phyloP scores from a whole-genome alignment of 768 basidiomycete species.

The Lenzites betulinus region DNA sequence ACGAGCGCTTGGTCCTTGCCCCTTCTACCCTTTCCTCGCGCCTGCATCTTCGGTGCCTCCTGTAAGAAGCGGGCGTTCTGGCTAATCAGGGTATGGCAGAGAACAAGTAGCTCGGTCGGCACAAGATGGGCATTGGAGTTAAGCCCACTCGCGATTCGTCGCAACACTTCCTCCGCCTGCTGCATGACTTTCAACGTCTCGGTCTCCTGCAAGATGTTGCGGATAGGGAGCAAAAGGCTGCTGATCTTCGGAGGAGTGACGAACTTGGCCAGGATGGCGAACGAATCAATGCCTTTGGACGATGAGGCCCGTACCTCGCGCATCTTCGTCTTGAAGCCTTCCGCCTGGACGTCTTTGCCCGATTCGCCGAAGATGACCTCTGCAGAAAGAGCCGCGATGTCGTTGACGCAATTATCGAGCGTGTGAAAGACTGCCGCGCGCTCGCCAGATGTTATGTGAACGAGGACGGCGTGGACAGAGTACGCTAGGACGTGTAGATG shows the following conservation, averaged over 20 bases:
- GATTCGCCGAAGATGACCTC: constrained; percentile 96
- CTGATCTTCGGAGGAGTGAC: constrained; percentile 79
- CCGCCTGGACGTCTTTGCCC: constrained; percentile 81
- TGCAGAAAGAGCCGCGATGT: constrained; percentile 77
- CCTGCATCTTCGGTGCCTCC: constrained; percentile 41
- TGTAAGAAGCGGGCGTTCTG: constrained; percentile 89
- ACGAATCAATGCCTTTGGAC: constrained; percentile 84
- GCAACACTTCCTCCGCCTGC: constrained; percentile 86
- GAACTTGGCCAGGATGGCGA: constrained; percentile 75
- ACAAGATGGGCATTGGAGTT: constrained; percentile 77
- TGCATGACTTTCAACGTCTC: constrained; percentile 77
- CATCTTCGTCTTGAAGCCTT: constrained; percentile 94
- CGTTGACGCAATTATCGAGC: constrained; percentile 77
- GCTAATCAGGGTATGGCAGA: constrained; percentile 88
- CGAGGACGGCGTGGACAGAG: constrained; percentile 76
- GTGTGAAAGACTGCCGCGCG: constrained; percentile 53
- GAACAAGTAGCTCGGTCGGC: constrained; percentile 69
- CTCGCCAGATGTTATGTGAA: constrained; percentile 72
- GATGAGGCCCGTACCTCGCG: constrained; percentile 85
- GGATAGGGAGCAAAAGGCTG: constrained; percentile 73
- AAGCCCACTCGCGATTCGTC: constrained; percentile 79
- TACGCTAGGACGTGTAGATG: constrained; percentile 93
- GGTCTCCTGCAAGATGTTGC: constrained; percentile 84
- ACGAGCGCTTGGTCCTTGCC: constrained; percentile 65
- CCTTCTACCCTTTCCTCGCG: constrained; percentile 36